Evolutionary conservation across 768 basidiomycete genomes (phyloP), one percentile per base, ranked within the genome.

Genomic region (Amanita phalloides): DNA sequence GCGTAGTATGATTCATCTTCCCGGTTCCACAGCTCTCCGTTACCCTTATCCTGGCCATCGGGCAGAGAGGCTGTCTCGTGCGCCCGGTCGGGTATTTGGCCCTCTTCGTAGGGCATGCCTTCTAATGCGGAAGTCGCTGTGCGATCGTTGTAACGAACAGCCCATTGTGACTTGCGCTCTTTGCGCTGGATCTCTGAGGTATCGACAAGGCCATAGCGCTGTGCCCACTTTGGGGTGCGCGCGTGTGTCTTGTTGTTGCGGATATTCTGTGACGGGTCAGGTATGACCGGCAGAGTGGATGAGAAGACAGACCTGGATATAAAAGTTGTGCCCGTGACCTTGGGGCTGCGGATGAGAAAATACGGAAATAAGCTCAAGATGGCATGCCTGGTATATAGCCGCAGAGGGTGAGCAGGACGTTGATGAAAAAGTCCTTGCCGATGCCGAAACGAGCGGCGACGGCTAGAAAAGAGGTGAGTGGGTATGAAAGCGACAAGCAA

Each of bases 151-250:
- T 90, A 96, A 51, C 88, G 82, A 51, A 67, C 71, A 9, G 90
- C 86, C 94, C 94, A 97, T 57, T 90, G 86, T 42, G 84, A 89
- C 63, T 85, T 86, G 54, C 75, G 78, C 61, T 84, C 77, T 51
- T 86, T 83, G 61, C 92, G 86, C 58, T 79, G 75, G 62, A 88
- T 83, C 58, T 85, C 82, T 33, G 82, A 72, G 21, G 79, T 83
- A 64, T 92, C 82, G 56, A 97, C 81, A 42, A 97, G 86, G 36
- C 94, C 94, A 65, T 90, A 90, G 56, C 85, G 79, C 66, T 88
- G 74, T 0, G 85, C 86, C 94, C 94, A 97, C 67, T 96, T 94
- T 17, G 94, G 94, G n/a, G 94, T 96, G 41, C 94, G 82, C 11
- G 77, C 74, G 63, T 88, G 79, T 59, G 81, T 94, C 74, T 94